Evolutionary conservation across 2,329 filamentous ascomycete genomes (phyloP).

Genomic region (Trichoderma atroviride): DNA sequence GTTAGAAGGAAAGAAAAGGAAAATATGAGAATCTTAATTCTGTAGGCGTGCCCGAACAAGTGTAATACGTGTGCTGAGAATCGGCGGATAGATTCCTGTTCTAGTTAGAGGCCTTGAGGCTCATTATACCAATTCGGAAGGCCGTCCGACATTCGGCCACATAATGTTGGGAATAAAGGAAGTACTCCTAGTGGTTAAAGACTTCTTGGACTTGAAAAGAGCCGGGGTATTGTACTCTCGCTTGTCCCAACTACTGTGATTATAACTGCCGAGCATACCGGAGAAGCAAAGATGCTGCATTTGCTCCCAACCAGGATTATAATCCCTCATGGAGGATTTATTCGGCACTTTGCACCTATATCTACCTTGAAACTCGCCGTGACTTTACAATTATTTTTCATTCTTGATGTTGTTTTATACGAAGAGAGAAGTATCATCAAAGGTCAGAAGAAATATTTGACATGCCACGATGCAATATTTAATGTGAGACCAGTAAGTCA

Average conservation of each 20-base stretch:
- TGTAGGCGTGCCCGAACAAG: neutral
- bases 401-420: neutral
- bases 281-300: neutral
- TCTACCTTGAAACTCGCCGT: neutral
- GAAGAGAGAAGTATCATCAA: neutral
- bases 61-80: neutral
- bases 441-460: neutral
- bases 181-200: neutral
- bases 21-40: neutral
- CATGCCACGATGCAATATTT: neutral
- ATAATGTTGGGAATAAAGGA: neutral
- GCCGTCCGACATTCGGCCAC: neutral
- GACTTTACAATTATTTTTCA: neutral
- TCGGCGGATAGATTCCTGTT: slow-evolving; percentile 13
- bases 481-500: neutral
- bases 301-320: neutral
- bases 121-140: neutral
- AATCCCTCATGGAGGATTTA: neutral
- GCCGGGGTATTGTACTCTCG: neutral
- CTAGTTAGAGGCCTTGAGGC: neutral
- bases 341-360: neutral
- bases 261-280: neutral
- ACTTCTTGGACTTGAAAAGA: neutral
- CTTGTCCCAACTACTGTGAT: neutral
- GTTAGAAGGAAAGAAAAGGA: neutral